These are phyloP conservation scores for Beauveria bassiana DNA, from an alignment of 2,329 filamentous ascomycete species.

Conservation along the genomic window DNA sequence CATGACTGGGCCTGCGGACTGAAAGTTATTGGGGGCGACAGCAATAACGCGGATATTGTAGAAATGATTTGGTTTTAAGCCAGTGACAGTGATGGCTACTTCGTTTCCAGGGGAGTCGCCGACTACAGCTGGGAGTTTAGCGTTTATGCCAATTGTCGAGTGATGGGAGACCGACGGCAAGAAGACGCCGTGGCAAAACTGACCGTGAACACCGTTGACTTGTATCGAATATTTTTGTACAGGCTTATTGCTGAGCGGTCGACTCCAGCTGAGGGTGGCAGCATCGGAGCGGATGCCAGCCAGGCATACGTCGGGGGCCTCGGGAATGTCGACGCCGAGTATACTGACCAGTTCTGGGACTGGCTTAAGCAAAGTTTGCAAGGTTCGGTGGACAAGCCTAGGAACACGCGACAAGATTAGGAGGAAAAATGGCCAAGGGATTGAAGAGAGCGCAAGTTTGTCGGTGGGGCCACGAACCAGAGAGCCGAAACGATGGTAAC, in stretches of 20 bases:
- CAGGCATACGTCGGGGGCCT: slow-evolving; percentile 80
- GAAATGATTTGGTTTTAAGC: slow-evolving; percentile 76
- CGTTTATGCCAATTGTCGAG: too few relatives aligned
- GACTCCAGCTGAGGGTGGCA: slow-evolving; percentile 85
- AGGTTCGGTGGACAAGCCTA: slow-evolving; percentile 79
- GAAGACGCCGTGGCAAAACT: slow-evolving; percentile 22
- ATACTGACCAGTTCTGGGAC: slow-evolving; percentile 86
- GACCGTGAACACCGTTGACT: slow-evolving; percentile 87
- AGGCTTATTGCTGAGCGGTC: slow-evolving; percentile 54
- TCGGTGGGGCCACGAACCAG: slow-evolving; percentile 18
- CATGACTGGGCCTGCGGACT: slow-evolving; percentile 78
- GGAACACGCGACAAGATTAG: neutral
- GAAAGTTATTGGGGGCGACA: slow-evolving; percentile 85
- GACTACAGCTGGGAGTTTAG: slow-evolving; percentile 40
- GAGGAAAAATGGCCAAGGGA: slow-evolving; percentile 23
- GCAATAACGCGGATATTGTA: slow-evolving; percentile 93
- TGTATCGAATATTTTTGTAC: slow-evolving; percentile 86
- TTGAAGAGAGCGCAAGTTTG: slow-evolving; percentile 35
- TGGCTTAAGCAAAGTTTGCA: slow-evolving; percentile 82
- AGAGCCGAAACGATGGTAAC: slow-evolving; percentile 15
- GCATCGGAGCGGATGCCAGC: slow-evolving; percentile 83
- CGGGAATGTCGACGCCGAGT: slow-evolving; percentile 88
- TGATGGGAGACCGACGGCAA: neutral
- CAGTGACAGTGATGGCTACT: slow-evolving; percentile 74
- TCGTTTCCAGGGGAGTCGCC: slow-evolving; percentile 61